Conservation (phyloP, 2,329 filamentous ascomycete species). For the Akanthomyces lecanii region DNA sequence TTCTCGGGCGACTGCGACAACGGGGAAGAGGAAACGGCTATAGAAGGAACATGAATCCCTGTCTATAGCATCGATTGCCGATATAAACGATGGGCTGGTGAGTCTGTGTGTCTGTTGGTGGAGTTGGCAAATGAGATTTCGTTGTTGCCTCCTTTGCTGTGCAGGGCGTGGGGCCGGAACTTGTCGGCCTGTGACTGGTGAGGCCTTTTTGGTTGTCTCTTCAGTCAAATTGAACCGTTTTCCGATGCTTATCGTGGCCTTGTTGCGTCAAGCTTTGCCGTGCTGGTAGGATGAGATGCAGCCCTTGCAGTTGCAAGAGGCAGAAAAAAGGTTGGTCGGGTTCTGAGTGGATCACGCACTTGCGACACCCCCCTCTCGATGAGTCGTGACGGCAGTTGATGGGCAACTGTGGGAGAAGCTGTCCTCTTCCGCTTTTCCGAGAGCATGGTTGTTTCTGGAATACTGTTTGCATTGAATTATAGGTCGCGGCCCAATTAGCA, state of each 20-base stretch:
- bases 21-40: background rate
- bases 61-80: slow-evolving; percentile 8
- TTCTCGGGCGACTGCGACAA: background rate
- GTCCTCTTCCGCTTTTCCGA: background rate
- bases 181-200: background rate
- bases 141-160: background rate
- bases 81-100: slow-evolving; percentile 3
- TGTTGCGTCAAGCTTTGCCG: background rate
- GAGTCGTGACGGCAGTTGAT: background rate
- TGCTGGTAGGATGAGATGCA: background rate
- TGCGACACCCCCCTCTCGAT: background rate
- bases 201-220: background rate
- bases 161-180: slow-evolving; percentile 3
- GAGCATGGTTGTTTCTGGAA: background rate
- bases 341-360: background rate
- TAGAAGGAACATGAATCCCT: background rate
- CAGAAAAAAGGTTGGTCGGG: slow-evolving; percentile 6
- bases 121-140: background rate
- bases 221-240: background rate
- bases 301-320: background rate
- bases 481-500: background rate
- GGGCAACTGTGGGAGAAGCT: background rate
- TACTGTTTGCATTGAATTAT: background rate
- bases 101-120: background rate
- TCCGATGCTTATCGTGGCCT: background rate